Conservation (phyloP, 768 basidiomycete species). For the Lentinus tigrinus region DNA sequence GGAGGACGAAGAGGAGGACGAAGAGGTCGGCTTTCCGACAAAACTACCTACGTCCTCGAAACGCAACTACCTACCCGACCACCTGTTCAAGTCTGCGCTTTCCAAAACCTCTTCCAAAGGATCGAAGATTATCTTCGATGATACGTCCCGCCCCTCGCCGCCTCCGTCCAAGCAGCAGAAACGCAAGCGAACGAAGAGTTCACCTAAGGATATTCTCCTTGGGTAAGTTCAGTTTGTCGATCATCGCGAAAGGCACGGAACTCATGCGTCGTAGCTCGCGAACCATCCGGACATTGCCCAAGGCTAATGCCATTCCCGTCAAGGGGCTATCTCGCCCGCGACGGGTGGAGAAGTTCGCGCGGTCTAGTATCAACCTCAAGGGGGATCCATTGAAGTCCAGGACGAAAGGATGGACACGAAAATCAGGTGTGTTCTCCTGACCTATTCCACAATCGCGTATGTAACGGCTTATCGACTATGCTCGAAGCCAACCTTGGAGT, state of each 20-base stretch:
- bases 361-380: slow-evolving; percentile 49
- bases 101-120: slow-evolving; percentile 26
- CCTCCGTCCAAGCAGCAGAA: slow-evolving; percentile 23
- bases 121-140: slow-evolving; percentile 12
- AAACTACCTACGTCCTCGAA: slow-evolving; percentile 20
- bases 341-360: slow-evolving; percentile 50
- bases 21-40: slow-evolving; percentile 22
- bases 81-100: slow-evolving; percentile 61
- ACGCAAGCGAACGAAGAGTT: slow-evolving; percentile 25
- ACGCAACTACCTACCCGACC: slow-evolving; percentile 60
- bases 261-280: slow-evolving; percentile 41
- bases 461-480: background rate
- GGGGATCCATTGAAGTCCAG: slow-evolving; percentile 35
- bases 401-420: slow-evolving; percentile 55
- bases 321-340: slow-evolving; percentile 45
- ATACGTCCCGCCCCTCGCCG: slow-evolving; percentile 22
- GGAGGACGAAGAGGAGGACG: slow-evolving; percentile 16
- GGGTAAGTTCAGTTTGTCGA: slow-evolving; percentile 40
- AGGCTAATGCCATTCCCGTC: slow-evolving; percentile 28
- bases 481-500: slow-evolving; percentile 53
- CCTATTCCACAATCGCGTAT: background rate
- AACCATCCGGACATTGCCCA: slow-evolving; percentile 49
- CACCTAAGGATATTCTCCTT: slow-evolving; percentile 50
- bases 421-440: slow-evolving; percentile 44
- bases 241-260: background rate